phyloP scores from a whole-genome alignment of 176 grass and related monocot species.

The Typha latifolia region DNA sequence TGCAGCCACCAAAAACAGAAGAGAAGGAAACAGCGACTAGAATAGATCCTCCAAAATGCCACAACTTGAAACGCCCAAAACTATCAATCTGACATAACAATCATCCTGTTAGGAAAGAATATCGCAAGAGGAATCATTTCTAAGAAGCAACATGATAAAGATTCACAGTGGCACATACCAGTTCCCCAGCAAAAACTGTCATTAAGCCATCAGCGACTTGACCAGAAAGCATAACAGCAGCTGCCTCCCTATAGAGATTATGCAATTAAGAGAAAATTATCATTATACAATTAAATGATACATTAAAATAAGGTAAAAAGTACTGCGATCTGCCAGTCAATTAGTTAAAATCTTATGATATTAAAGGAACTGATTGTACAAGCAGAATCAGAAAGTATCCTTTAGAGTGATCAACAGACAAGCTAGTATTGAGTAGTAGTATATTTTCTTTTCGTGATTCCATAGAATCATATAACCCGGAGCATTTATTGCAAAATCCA shows the following conservation, averaged over 20 bases:
- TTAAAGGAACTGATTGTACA: too few relatives aligned
- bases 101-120: neutral
- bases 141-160: neutral
- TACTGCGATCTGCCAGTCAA: too few relatives aligned
- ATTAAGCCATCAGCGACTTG: slow-evolving; percentile 56
- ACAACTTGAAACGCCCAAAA: slow-evolving; percentile 60
- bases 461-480: too few relatives aligned
- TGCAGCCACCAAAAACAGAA: slow-evolving; percentile 59
- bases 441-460: too few relatives aligned
- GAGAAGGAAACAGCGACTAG: slow-evolving; percentile 62
- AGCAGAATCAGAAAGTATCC: too few relatives aligned
- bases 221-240: slow-evolving; percentile 64
- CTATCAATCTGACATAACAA: slow-evolving; percentile 35
- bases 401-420: too few relatives aligned
- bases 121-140: neutral
- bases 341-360: too few relatives aligned
- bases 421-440: too few relatives aligned
- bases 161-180: slow-evolving; percentile 24
- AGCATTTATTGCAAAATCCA: too few relatives aligned
- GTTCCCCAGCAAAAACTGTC: slow-evolving; percentile 55
- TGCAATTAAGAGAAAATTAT: too few relatives aligned
- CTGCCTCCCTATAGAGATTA: slow-evolving; percentile 29
- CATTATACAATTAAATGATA: too few relatives aligned
- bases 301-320: too few relatives aligned
- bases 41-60: slow-evolving; percentile 58